Base-by-base conservation (phyloP, 2,329 filamentous ascomycete genomes). In the Fusarium succisae region DNA sequence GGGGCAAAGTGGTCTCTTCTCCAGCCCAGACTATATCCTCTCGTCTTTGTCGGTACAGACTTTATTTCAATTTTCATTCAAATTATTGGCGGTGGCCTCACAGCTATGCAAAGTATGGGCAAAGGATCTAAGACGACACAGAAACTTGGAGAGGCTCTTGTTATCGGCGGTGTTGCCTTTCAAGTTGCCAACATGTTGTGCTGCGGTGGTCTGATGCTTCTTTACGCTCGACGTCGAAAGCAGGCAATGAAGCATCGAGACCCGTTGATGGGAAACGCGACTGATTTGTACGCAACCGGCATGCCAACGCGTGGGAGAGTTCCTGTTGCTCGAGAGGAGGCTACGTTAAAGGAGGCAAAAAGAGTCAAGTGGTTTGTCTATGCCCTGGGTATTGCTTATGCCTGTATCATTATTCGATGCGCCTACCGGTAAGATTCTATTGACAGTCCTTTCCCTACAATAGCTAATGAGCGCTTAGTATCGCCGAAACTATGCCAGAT, bases 31-130 rank as follows among this genome's bases (percentile, higher is more conserved):
- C 80, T 84, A 2, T 88, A 87, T 71, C 85, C 86, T 6, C 85
- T 83, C 70, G 84, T 88, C 59, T 88, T 88, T 79, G 85, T 88
- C 63, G 81, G 82, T 7, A 86, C 83, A 76, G 87, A 88, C 69
- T 73, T 86, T 55, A 69, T 85, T 44, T 85, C 83, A n/a, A 79
- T 80, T 32, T 48, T 78, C 26, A 57, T 80, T 10, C 79, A 80
- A 38, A 54, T 68, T 5, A 48, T 69, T 7, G 78, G 79, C 1
- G 73, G 74, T 38, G 75, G 64, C 3, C 53, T 77, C 8, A 63
- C 60, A 20, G 69, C 72, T 5, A 32, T 74, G 45, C 50, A 63
- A 10, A 57, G 68, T 6, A 51, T 61, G 20, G 69, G 69, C 0
- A 70, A 73, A n/a, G 71, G 64, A 30, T 55, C 64, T 6, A 13